These are phyloP conservation scores for Puccinia triticina DNA, from an alignment of 1,284 basidiomycete genomes.

Conservation along the genomic window DNA sequence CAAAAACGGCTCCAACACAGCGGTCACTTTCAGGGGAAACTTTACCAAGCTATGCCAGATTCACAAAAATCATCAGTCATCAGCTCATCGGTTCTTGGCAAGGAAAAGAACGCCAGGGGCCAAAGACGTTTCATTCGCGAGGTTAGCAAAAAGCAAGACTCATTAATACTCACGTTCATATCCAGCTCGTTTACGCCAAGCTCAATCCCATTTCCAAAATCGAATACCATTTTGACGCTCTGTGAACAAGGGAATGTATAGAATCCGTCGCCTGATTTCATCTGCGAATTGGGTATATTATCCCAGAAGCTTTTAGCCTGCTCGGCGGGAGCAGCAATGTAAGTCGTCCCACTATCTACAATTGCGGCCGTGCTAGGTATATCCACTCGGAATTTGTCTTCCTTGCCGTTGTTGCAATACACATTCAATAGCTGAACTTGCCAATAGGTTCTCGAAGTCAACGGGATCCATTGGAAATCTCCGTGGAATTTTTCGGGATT, in stretches of 20 bases:
- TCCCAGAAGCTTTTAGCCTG: slow-evolving; percentile 49
- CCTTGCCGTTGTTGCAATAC: slow-evolving; percentile 38
- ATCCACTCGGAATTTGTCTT: slow-evolving; percentile 20
- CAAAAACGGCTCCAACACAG: slow-evolving; percentile 50
- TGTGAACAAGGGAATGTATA: slow-evolving; percentile 51
- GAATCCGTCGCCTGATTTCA: slow-evolving; percentile 42
- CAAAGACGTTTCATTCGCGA: neutral
- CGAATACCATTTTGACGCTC: slow-evolving; percentile 41
- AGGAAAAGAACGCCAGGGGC: neutral
- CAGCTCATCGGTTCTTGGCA: neutral
- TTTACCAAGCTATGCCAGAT: slow-evolving; percentile 35
- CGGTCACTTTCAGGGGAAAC: slow-evolving; percentile 49
- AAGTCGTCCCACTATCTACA: slow-evolving; percentile 47
- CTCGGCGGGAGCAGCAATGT: slow-evolving; percentile 47
- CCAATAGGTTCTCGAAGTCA: slow-evolving; percentile 48
- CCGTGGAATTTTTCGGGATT: slow-evolving; percentile 34
- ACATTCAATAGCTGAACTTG: slow-evolving; percentile 37
- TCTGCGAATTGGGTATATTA: slow-evolving; percentile 41
- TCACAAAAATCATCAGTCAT: neutral
- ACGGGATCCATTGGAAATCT: slow-evolving; percentile 42
- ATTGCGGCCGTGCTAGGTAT: slow-evolving; percentile 37
- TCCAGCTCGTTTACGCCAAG: slow-evolving; percentile 40
- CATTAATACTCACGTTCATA: slow-evolving; percentile 38
- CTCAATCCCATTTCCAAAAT: slow-evolving; percentile 48
- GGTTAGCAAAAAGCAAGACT: neutral